Conservation (phyloP, 805 yeast genomes). For the Candida rishiriensis region DNA sequence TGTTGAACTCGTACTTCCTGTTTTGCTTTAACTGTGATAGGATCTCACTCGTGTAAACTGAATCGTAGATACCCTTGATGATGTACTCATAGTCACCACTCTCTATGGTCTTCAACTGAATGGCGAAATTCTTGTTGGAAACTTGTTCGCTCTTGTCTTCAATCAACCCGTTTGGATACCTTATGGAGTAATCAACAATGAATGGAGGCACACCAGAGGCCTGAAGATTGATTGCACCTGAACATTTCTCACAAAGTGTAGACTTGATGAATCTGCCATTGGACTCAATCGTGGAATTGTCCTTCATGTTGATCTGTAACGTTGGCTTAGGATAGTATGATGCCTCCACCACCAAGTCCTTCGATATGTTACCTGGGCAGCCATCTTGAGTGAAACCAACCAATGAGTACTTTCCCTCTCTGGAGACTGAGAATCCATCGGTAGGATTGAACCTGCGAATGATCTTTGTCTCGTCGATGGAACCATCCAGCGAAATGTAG, state of each 20-base stretch:
- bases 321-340: conserved; percentile 28
- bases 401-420: conserved; percentile 41
- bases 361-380: conserved; percentile 39
- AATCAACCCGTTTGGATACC: conserved; percentile 49
- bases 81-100: conserved; percentile 61
- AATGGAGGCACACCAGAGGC: conserved; percentile 62
- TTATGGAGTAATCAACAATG: conserved; percentile 59
- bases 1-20: conserved; percentile 23
- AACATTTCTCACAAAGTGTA: conserved; percentile 22
- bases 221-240: conserved; percentile 31
- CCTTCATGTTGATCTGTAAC: conserved; percentile 10
- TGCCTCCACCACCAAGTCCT: conserved; percentile 19
- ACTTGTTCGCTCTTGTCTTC: conserved; percentile 40
- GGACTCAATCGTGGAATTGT: conserved; percentile 2
- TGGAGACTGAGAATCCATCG: conserved; percentile 28
- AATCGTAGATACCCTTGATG: conserved; percentile 62
- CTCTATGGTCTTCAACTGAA: conserved; percentile 37
- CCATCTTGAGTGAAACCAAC: conserved; percentile 36
- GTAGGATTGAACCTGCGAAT: conserved; percentile 17
- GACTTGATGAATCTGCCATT: conserved; percentile 7
- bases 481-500: conserved; percentile 21
- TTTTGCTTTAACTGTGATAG: conserved; percentile 23
- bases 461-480: conserved; percentile 3
- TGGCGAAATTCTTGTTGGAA: conserved; percentile 34
- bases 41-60: conserved; percentile 47